phyloP scores from a whole-genome alignment of 495 filamentous ascomycete genomes.

The Trichocladium uniseriatum region DNA sequence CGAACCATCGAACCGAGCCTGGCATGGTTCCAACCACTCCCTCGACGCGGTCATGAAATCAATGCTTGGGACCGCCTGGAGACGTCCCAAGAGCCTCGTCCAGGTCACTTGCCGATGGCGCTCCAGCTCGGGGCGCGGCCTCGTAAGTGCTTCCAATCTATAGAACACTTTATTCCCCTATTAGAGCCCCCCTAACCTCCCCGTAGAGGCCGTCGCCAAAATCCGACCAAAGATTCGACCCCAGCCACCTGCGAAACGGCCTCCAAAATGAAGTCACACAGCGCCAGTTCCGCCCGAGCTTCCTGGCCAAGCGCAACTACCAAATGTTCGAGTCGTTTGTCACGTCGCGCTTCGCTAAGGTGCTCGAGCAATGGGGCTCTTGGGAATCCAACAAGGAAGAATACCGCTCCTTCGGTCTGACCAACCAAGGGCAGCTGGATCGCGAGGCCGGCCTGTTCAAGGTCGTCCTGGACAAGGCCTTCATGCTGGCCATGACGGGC shows the following conservation, averaged over 20 bases:
- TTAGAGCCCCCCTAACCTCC: too few species aligned
- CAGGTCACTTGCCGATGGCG: slow-evolving; percentile 8
- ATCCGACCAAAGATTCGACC: background rate
- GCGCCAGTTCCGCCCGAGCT: background rate
- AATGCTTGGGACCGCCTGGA: slow-evolving; percentile 16
- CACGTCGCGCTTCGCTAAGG: slow-evolving; percentile 6
- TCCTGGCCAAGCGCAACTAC: slow-evolving; percentile 16
- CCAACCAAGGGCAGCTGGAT: slow-evolving; percentile 22
- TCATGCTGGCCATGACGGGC: slow-evolving; percentile 24
- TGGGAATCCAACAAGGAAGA: slow-evolving; percentile 13
- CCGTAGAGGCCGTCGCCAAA: too few species aligned
- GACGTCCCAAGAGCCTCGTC: slow-evolving; percentile 10
- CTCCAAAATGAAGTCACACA: background rate
- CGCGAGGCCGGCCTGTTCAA: slow-evolving; percentile 30
- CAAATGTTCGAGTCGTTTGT: slow-evolving; percentile 23
- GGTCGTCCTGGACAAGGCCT: slow-evolving; percentile 26
- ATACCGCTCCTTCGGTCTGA: slow-evolving; percentile 28
- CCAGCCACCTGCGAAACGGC: background rate
- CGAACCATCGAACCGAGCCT: background rate
- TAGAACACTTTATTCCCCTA: too few species aligned
- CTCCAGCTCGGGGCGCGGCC: background rate
- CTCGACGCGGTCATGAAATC: slow-evolving; percentile 23
- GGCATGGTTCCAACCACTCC: slow-evolving; percentile 15
- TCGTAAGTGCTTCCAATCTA: background rate
- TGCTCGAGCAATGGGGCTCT: slow-evolving; percentile 11